These are phyloP conservation scores for Nicotiana tabacum DNA, from an alignment of 257 asterid species.

Conservation along the genomic window DNA sequence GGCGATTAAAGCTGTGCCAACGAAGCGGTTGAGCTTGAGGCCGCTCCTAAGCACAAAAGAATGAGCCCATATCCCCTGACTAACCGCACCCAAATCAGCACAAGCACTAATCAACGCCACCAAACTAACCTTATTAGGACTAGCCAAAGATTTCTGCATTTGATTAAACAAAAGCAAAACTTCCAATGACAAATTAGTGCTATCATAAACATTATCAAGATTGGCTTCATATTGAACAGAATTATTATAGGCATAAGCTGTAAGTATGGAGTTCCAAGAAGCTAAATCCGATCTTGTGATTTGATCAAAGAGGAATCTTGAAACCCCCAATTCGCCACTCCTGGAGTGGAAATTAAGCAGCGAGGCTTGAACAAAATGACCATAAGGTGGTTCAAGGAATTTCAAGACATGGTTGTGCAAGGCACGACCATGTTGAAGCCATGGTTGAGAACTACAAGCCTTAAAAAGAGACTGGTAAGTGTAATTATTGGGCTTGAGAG, in stretches of 20 bases:
- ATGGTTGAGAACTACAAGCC: constrained; percentile 43
- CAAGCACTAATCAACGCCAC: constrained; percentile 41
- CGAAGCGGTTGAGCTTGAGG: constrained; percentile 24
- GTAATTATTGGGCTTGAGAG: constrained; percentile 48
- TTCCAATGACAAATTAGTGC: constrained; percentile 17
- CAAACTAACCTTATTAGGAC: constrained; percentile 21
- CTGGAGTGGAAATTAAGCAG: constrained; percentile 64
- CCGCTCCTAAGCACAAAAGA: constrained; percentile 22
- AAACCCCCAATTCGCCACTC: constrained; percentile 48
- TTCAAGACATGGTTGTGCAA: constrained; percentile 65
- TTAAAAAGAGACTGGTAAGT: constrained; percentile 77
- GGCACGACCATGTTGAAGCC: constrained; percentile 49
- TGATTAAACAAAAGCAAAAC: constrained; percentile 39
- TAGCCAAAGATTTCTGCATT: constrained; percentile 33
- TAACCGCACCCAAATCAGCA: constrained; percentile 38
- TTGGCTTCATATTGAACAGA: not conserved
- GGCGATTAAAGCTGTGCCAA: constrained; percentile 46
- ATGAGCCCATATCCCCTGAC: constrained; percentile 48
- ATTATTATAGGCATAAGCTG: constrained; percentile 17
- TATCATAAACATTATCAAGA: not conserved
- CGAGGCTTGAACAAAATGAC: constrained; percentile 61
- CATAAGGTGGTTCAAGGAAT: constrained; percentile 43
- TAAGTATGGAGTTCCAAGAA: constrained; percentile 27
- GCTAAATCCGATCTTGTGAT: constrained; percentile 39
- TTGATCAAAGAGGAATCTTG: constrained; percentile 29